A percentile compares a stretch with the other conserved stretches of the same genome.
These are phyloP conservation scores for Echites panduratus DNA, from an alignment of 257 asterid species.

Conservation along the genomic window DNA sequence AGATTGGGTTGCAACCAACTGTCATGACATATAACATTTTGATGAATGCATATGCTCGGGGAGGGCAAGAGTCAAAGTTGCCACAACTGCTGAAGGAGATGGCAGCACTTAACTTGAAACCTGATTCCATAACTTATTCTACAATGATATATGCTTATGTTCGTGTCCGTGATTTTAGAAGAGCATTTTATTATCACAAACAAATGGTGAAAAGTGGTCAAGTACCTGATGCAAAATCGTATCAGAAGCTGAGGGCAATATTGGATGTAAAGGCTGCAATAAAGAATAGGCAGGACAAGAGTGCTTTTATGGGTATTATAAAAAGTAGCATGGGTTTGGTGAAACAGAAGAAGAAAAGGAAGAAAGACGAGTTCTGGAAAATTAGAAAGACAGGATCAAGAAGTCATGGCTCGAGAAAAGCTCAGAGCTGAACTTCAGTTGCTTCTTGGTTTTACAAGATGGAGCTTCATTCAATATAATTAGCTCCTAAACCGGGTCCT, in stretches of 20 bases:
- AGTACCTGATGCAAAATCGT: conserved; percentile 72
- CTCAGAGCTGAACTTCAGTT: conserved; percentile 14
- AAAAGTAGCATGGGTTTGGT: conserved; percentile 63
- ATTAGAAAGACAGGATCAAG: conserved; percentile 39
- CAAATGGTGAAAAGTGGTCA: conserved; percentile 80
- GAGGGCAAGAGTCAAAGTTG: conserved; percentile 77
- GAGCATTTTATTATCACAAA: conserved; percentile 88
- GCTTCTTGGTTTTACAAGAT: neutral
- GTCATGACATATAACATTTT: conserved; percentile 94
- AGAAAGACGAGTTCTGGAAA: conserved; percentile 95
- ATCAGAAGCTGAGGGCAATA: conserved; percentile 72
- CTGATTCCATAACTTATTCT: conserved; percentile 79
- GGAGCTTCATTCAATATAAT: neutral
- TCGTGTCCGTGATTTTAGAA: conserved; percentile 83
- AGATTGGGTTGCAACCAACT: conserved; percentile 68
- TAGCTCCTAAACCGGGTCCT: neutral
- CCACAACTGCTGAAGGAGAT: conserved; percentile 86
- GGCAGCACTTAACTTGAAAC: conserved; percentile 68
- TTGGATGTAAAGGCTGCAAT: conserved; percentile 66
- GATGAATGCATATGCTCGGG: conserved; percentile 86
- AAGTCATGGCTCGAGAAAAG: conserved; percentile 22
- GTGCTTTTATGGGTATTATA: conserved; percentile 83
- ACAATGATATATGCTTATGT: conserved; percentile 88
- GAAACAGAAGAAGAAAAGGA: conserved; percentile 63
- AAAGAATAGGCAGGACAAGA: conserved; percentile 75